phyloP scores from a whole-genome alignment of 75 land plant genomes.

The Pinus albicaulis region DNA sequence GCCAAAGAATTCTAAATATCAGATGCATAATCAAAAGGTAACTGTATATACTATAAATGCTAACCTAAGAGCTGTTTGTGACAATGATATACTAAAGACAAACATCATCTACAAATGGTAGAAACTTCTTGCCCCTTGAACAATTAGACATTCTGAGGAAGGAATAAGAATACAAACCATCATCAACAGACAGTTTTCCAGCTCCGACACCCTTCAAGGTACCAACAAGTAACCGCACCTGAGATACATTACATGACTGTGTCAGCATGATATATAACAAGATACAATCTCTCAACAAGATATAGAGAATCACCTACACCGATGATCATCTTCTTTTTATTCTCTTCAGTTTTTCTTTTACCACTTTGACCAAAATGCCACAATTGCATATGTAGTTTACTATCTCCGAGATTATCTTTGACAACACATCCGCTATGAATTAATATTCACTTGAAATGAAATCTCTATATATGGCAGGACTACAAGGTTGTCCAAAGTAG shows the following conservation, averaged over 20 bases:
- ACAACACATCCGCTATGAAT: neutral
- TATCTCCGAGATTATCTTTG: neutral
- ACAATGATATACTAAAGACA: too few species aligned
- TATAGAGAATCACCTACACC: neutral
- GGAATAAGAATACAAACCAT: constrained; percentile 47
- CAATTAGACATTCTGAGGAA: neutral
- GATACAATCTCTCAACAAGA: neutral
- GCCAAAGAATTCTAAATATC: too few species aligned
- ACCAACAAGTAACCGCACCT: constrained; percentile 93
- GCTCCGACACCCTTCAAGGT: constrained; percentile 80
- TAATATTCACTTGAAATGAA: too few species aligned
- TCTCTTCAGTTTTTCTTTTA: neutral
- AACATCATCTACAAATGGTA: neutral
- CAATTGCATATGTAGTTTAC: neutral
- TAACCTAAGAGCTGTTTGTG: too few species aligned
- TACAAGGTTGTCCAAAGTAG: too few species aligned
- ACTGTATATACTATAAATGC: too few species aligned
- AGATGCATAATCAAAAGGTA: too few species aligned
- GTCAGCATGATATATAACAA: neutral
- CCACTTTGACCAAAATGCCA: neutral
- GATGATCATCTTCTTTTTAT: neutral
- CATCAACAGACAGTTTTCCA: constrained; percentile 53
- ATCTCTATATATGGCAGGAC: too few species aligned
- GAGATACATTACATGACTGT: constrained; percentile 6
- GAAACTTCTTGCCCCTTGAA: neutral